phyloP scores from a whole-genome alignment of 306 rosid species.

The Aeschynomene evenia region DNA sequence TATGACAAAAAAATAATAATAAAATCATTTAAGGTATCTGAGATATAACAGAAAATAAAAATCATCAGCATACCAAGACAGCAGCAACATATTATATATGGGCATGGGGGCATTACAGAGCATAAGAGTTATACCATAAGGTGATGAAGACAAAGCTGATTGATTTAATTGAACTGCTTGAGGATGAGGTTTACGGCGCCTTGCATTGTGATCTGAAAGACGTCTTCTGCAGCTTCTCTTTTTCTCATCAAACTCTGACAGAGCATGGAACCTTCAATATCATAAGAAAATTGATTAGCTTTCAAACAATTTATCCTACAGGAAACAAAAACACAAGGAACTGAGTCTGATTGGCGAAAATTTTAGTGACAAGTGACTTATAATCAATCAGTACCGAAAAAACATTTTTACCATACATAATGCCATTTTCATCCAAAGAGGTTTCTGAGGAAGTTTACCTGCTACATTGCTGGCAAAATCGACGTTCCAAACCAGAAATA shows the following conservation, averaged over 20 bases:
- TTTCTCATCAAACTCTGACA: constrained; percentile 70
- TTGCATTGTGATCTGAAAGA: constrained; percentile 79
- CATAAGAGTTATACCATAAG: constrained; percentile 35
- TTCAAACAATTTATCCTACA: constrained; percentile 16
- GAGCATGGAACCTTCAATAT: constrained; percentile 67
- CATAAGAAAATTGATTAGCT: constrained; percentile 21
- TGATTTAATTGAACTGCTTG: constrained; percentile 44
- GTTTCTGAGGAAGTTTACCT: constrained; percentile 45
- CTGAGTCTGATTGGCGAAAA: constrained; percentile 1
- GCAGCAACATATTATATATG: background rate
- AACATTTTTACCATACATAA: background rate
- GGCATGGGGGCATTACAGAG: background rate
- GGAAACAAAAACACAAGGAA: background rate
- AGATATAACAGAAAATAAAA: background rate
- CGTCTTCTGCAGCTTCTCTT: constrained; percentile 84
- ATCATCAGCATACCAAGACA: background rate
- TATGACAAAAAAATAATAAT: background rate
- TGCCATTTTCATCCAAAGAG: constrained; percentile 11
- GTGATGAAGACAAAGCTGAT: constrained; percentile 45
- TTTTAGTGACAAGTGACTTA: background rate
- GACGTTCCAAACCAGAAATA: constrained; percentile 64
- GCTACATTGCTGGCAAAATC: constrained; percentile 94
- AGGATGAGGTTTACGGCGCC: constrained; percentile 72
- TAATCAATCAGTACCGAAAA: background rate
- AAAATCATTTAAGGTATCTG: background rate